Base-by-base conservation (phyloP, 139 green algal species). In the Micractinium conductrix region DNA sequence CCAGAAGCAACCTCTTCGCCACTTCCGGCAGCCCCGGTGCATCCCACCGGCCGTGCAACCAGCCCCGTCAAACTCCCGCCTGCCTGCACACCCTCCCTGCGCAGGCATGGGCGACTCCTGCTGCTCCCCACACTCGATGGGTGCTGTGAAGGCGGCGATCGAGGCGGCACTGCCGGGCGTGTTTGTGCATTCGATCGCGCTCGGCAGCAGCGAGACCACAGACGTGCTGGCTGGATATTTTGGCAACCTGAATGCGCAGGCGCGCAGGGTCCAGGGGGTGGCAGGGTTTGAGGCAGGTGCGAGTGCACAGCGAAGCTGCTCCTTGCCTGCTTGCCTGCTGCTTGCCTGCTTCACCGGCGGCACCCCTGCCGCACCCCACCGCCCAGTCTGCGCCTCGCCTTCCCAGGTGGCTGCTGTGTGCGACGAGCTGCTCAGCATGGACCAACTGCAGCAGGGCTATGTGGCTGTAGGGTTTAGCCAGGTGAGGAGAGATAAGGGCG, bases 381-480 rank as follows among this genome's bases (percentile, higher is more conserved):
- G n/a, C n/a, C n/a, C 17, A 28, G 6, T 6, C 8, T 50, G 40
- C 4, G 30, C 44, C 22, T 30, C 22, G 21, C 14, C 16, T 38
- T 12, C 79, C 30, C 88, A 95, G 92, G 92, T 95, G 0, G 87
- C 65, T 7, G 38, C 68, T 4, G 94, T 93, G n/a, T 98, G 95
- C 83, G 37, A 90, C 1, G 67, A 94, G 83, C 65, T 98, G 21
- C 75, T 78, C 0, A 67, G 33, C 7, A 89, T 93, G 14, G 67
- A 87, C 1, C 84, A 97, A 87, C 92, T 98, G 26, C 33, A 78
- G 60, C 75, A 81, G 28, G 95, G 94, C 35, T 98, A 92, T 90
- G 95, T 97, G 83, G 93, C 91, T 0, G 84, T 98, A 22, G 95
- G 95, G 30, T 98, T 98, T 86, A 93, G 80, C 6, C 95, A 98